Base-by-base conservation (phyloP, 495 filamentous ascomycete genomes). In the Symbiotaphrina buchneri region DNA sequence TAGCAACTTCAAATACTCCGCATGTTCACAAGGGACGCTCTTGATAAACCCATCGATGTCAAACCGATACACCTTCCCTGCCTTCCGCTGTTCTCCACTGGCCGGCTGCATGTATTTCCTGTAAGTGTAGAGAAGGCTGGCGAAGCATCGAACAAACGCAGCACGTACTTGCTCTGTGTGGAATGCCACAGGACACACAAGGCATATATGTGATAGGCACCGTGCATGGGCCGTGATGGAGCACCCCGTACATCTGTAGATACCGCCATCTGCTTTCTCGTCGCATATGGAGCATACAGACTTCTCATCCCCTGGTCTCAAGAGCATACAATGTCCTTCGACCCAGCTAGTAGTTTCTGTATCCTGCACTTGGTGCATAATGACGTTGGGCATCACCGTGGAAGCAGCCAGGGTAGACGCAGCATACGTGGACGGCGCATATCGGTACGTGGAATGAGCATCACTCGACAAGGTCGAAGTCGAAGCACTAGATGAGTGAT, bases 391-490 rank as follows among this genome's bases (percentile, higher is more conserved):
- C 68, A 97, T 92, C 43, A 97, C 73, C 0, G 87, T 97, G 10
- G 82, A 92, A n/a, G 87, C 87, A 19, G 87, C 87, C n/a, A 95
- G 62, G 6, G 87, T 97, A 10, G 84, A 93, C 42, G 85, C 80
- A 2, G 87, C 87, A 52, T 94, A 97, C 2, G 84, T 80, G 2
- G 85, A 94, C 1, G 87, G 85, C 2, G 87, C 84, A 54, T 97
- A 97, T 3, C 71, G 74, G 10, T 71, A 85, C 1, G 70, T 68
- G 11, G 74, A 66, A 28, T 74, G 63, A 36, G 68, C 63, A 39
- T 84, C 79, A 14, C 71, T 70, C 34, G 70, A 74, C 34, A 91
- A 55, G 4, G 80, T 80, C 6, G 79, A 87, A 17, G 84, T 82
- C 7, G 87, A 91, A 18, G 75, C 50, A 40, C 74, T 87, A 6